Conservation (phyloP, 208 protist species). For the Lotmaria passim region DNA sequence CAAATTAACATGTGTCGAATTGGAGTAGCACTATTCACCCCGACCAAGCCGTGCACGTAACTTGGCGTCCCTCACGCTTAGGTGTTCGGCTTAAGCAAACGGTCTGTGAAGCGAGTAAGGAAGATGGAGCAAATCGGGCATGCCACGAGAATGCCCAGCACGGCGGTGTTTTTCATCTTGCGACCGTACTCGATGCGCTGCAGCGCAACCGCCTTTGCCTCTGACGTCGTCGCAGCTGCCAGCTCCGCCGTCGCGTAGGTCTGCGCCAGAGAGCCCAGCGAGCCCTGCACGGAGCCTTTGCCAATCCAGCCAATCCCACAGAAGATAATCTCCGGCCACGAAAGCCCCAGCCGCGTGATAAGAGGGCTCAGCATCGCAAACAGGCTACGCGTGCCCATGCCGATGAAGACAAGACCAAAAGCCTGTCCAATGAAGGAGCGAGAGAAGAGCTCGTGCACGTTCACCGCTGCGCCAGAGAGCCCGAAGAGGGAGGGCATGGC, state of each 20-base stretch:
- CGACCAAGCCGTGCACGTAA: too few relatives aligned
- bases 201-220: constrained; percentile 24
- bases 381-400: constrained; percentile 49
- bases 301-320: constrained; percentile 61
- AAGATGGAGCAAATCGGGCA: constrained; percentile 69
- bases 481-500: constrained; percentile 68
- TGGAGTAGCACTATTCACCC: too few relatives aligned
- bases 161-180: constrained; percentile 60
- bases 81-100: constrained; percentile 43
- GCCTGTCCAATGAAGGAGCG: constrained; percentile 43
- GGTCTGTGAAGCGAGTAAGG: constrained; percentile 36
- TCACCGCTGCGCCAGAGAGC: constrained; percentile 45
- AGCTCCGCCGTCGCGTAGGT: constrained; percentile 36
- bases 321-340: constrained; percentile 55
- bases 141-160: constrained; percentile 55
- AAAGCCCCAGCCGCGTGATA: constrained; percentile 41
- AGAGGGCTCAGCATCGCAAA: constrained; percentile 39
- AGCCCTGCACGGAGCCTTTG: constrained; percentile 60
- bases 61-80: not conserved
- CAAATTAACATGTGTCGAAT: not conserved
- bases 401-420: constrained; percentile 50
- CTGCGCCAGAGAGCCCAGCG: constrained; percentile 39
- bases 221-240: constrained; percentile 28
- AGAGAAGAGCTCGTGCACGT: constrained; percentile 52
- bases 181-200: constrained; percentile 31